Conservation (phyloP, 352 stramenopile species). For the Halophytophthora polymorphica region DNA sequence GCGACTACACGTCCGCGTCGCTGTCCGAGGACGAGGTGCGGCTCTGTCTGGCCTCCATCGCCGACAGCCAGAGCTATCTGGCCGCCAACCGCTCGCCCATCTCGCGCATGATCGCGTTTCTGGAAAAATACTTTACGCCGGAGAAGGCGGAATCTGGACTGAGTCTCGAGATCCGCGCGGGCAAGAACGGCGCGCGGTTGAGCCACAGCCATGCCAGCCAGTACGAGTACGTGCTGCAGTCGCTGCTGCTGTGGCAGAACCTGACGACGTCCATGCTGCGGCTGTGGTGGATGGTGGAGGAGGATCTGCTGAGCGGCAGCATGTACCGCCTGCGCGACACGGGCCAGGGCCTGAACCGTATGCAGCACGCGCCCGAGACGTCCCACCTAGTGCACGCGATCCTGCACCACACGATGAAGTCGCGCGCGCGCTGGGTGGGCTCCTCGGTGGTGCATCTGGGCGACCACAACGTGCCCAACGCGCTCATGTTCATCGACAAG, state of each 20-base stretch:
- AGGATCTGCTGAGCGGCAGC: constrained; percentile 81
- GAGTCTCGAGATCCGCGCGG: constrained; percentile 86
- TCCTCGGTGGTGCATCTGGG: constrained; percentile 96
- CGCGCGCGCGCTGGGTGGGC: constrained; percentile 80
- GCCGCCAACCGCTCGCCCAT: constrained; percentile 97
- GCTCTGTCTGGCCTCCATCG: constrained; percentile 95
- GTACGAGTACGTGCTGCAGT: constrained; percentile 96
- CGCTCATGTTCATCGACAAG: constrained; percentile 98
- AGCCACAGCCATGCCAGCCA: constrained; percentile 94
- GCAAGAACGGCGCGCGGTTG: constrained; percentile 90
- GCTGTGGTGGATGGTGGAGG: constrained; percentile 93
- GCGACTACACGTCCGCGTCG: constrained; percentile 43
- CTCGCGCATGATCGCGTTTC: constrained; percentile 91
- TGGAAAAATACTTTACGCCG: constrained; percentile 87
- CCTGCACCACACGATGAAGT: constrained; percentile 67
- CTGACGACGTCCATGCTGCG: constrained; percentile 97
- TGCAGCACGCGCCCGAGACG: constrained; percentile 91
- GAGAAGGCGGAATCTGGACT: constrained; percentile 76
- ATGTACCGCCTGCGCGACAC: constrained; percentile 92
- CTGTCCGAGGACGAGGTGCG: constrained; percentile 86
- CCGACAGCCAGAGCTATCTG: constrained; percentile 96
- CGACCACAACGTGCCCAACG: constrained; percentile 98
- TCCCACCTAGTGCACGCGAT: constrained; percentile 95
- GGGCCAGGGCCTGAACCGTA: constrained; percentile 93
- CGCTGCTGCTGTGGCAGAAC: constrained; percentile 94